Evolutionary conservation across 1,139 yeast species (phyloP), one percentile per base, ranked within the genome.

Genomic region (Nakaseomyces bracarensis): DNA sequence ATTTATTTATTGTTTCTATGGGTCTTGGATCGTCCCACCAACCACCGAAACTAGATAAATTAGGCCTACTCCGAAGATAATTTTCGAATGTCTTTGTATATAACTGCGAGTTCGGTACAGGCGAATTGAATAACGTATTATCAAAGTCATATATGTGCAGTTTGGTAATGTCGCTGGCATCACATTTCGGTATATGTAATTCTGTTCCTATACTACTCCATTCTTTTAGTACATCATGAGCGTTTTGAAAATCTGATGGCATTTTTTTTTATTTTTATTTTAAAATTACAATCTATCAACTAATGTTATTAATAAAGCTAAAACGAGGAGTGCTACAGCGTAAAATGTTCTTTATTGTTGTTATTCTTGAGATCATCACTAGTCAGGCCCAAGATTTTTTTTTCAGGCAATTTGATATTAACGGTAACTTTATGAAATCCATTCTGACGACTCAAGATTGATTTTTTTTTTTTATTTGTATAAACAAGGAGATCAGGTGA

Each of bases 71-170:
- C 23, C 34, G 38, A 29, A 45, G 35, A 21, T 30, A 21, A 8
- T 57, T 58, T 4, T 63, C 42, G 1, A 69, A 45, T 7, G 52
- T 43, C 6, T 55, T 53, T 14, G 65, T 54, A 47, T 65, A 63
- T 9, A 72, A 48, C 11, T 55, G 52, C 1, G 65, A 63, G 48
- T 70, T 71, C 0, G 75, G 74, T 1, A 54, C 49, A 2, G 76
- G 75, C 2, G 75, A 65, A 22, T 55, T 51, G 49, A 70, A 70
- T 14, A 72, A 51, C 0, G 75, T 69, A 39, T 70, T 67, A 50
- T 72, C 77, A 46, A 72, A 71, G 48, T 71, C 76, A 49, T 68
- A 72, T 13, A 71, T 54, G 48, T 70, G 71, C 3, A 71, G 50
- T 28, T 53, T 56, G 28, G 43, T 54, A 14, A 65, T 53, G 5